phyloP scores from a whole-genome alignment of 352 stramenopile genomes.

The Pythium grandisporangium region DNA sequence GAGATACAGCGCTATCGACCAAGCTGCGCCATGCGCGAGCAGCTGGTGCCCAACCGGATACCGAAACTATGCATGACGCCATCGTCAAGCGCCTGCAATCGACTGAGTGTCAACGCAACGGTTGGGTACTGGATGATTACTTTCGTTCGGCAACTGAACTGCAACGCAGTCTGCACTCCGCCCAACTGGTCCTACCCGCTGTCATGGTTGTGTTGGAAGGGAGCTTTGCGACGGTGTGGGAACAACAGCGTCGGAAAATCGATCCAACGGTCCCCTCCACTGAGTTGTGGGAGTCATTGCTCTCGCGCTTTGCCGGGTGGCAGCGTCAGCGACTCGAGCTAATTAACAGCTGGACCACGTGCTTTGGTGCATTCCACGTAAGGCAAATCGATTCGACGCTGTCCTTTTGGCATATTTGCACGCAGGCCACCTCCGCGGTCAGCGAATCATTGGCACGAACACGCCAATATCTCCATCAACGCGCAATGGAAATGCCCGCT shows the following conservation, averaged over 20 bases:
- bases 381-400: slow-evolving; percentile 24
- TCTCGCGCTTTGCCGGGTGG: slow-evolving; percentile 22
- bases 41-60: slow-evolving; percentile 11
- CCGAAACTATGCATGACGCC: slow-evolving; percentile 17
- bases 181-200: background rate
- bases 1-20: slow-evolving; percentile 16
- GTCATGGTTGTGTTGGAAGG: background rate
- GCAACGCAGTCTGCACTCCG: slow-evolving; percentile 8
- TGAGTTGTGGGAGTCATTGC: too few relatives aligned
- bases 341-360: slow-evolving; percentile 26
- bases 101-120: slow-evolving; percentile 41
- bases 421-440: slow-evolving; percentile 15
- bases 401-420: slow-evolving; percentile 38
- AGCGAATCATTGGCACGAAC: slow-evolving; percentile 10
- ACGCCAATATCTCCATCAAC: slow-evolving; percentile 13
- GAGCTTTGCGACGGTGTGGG: slow-evolving; percentile 1
- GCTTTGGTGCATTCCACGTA: slow-evolving; percentile 40
- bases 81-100: slow-evolving; percentile 36
- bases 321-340: slow-evolving; percentile 35
- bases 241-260: too few relatives aligned
- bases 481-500: slow-evolving; percentile 15
- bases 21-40: slow-evolving; percentile 3
- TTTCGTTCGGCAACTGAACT: slow-evolving; percentile 21
- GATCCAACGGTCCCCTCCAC: too few relatives aligned
- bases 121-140: slow-evolving; percentile 61